Conservation (phyloP, 805 yeast species). For the Ogataea corticis region DNA sequence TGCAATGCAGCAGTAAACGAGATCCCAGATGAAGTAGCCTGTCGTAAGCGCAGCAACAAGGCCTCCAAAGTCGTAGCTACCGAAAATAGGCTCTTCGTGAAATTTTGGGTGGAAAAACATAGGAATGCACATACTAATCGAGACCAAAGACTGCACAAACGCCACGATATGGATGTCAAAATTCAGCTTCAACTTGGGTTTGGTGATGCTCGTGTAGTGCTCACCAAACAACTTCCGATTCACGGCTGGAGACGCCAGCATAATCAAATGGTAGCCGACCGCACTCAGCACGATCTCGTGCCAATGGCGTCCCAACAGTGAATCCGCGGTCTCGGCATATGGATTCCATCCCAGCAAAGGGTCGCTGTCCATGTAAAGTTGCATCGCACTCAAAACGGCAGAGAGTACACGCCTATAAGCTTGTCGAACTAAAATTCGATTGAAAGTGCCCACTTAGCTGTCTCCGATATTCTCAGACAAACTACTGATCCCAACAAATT, state of each 20-base stretch:
- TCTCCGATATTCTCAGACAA: too few species aligned
- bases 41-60: slow-evolving; percentile 68
- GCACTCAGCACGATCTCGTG: slow-evolving; percentile 73
- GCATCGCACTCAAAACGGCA: slow-evolving; percentile 12
- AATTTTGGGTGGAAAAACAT: slow-evolving; percentile 59
- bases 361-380: slow-evolving; percentile 36
- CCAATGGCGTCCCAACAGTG: slow-evolving; percentile 53
- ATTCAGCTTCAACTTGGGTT: slow-evolving; percentile 54
- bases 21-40: slow-evolving; percentile 94
- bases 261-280: slow-evolving; percentile 57
- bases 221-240: slow-evolving; percentile 51
- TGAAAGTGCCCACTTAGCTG: too few species aligned
- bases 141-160: slow-evolving; percentile 74
- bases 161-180: slow-evolving; percentile 92
- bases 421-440: too few species aligned
- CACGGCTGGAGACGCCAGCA: slow-evolving; percentile 51
- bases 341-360: slow-evolving; percentile 46
- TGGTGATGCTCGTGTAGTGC: slow-evolving; percentile 49
- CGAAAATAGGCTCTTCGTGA: slow-evolving; percentile 54
- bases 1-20: slow-evolving; percentile 59
- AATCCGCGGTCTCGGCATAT: slow-evolving; percentile 45
- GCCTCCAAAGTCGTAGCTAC: slow-evolving; percentile 73
- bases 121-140: slow-evolving; percentile 62
- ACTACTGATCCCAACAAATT: too few species aligned
- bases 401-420: too few species aligned